These are phyloP conservation scores for Orbilia ellipsospora DNA, from an alignment of 2,329 filamentous ascomycete genomes.

Conservation along the genomic window DNA sequence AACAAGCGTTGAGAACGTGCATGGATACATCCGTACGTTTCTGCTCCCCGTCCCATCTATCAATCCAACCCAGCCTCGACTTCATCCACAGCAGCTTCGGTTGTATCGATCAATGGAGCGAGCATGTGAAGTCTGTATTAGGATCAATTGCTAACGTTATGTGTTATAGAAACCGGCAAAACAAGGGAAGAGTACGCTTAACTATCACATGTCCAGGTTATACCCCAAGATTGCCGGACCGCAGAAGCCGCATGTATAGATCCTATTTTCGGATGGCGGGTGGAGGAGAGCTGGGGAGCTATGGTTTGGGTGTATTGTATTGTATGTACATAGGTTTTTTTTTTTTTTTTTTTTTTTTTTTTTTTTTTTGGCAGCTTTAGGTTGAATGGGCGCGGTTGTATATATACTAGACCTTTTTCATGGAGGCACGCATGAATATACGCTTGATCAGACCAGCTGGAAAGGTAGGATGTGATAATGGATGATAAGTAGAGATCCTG, in stretches of 20 bases:
- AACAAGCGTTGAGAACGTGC: slow-evolving; percentile 72
- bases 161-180: slow-evolving; percentile 7
- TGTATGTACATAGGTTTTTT: not conserved
- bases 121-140: not conserved
- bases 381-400: too few species aligned
- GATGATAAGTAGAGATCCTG: too few species aligned
- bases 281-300: too few species aligned
- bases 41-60: slow-evolving; percentile 6
- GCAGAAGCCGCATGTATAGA: slow-evolving; percentile 66
- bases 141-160: not conserved
- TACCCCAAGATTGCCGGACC: slow-evolving; percentile 78
- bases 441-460: too few species aligned
- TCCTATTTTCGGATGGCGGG: too few species aligned
- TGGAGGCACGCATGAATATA: too few species aligned
- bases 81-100: too few species aligned
- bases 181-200: slow-evolving; percentile 79
- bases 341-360: not conserved
- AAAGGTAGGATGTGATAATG: too few species aligned
- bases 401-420: too few species aligned
- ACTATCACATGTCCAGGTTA: slow-evolving; percentile 86
- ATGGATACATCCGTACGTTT: slow-evolving; percentile 82
- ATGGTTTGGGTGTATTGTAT: not conserved
- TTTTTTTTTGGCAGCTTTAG: too few species aligned
- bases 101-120: too few species aligned
- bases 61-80: too few species aligned